These are phyloP conservation scores for Claviceps capensis DNA, from an alignment of 2,329 filamentous ascomycete species.

Conservation along the genomic window DNA sequence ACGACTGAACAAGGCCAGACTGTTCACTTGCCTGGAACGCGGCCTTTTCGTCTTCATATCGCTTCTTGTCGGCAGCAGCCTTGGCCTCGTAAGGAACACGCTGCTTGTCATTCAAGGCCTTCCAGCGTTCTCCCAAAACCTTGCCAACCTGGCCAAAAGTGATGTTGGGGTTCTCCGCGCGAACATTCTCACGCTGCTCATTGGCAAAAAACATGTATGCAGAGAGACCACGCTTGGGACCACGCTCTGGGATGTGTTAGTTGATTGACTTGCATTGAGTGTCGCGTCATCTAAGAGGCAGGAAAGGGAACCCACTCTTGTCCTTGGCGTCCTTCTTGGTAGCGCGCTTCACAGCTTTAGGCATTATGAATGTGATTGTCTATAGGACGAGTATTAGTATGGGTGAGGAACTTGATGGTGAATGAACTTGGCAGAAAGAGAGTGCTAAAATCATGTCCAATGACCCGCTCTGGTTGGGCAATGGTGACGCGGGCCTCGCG, in stretches of 20 bases:
- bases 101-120: constrained; percentile 87
- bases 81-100: constrained; percentile 91
- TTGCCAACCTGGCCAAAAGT: constrained; percentile 98
- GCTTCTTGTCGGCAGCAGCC: constrained; percentile 95
- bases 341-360: constrained; percentile 43
- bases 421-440: neutral
- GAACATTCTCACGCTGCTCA: constrained; percentile 95
- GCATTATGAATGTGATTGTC: constrained; percentile 34
- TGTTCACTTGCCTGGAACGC: constrained; percentile 65
- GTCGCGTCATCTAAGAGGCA: neutral
- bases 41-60: constrained; percentile 96
- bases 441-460: too few relatives aligned
- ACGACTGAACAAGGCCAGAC: neutral
- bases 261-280: constrained; percentile 20
- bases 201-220: constrained; percentile 99
- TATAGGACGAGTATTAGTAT: constrained; percentile 6
- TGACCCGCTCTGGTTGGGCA: neutral
- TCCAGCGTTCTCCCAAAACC: constrained; percentile 96
- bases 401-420: neutral
- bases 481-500: neutral
- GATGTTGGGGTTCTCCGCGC: constrained; percentile 96
- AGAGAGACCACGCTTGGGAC: constrained; percentile 96
- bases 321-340: constrained; percentile 41
- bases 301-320: constrained; percentile 37
- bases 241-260: constrained; percentile 20